Percentiles rank a stretch among this genome's conserved stretches.
Evolutionary conservation across 768 basidiomycete genomes (phyloP).

Genomic region (Hygrocybe coccinea): DNA sequence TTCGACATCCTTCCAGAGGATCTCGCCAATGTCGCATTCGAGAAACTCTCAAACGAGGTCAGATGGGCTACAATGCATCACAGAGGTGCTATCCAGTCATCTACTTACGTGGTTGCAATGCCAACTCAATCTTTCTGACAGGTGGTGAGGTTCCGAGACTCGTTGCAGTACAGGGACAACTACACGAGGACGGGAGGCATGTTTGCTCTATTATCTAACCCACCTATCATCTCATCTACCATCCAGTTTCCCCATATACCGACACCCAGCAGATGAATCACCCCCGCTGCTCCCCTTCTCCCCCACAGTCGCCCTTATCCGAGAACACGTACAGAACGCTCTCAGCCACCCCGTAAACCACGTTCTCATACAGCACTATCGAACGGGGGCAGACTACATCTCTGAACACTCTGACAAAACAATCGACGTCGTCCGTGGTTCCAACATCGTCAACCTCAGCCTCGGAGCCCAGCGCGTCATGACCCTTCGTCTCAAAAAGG

Average conservation of each 20-base stretch:
- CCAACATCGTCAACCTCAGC: constrained; percentile 76
- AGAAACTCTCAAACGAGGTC: constrained; percentile 57
- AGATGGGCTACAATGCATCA: constrained; percentile 72
- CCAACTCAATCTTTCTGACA: constrained; percentile 21
- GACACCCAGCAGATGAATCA: constrained; percentile 77
- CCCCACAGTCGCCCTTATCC: constrained; percentile 62
- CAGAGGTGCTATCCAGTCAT: constrained; percentile 43
- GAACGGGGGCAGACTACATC: constrained; percentile 74
- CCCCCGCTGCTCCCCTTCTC: constrained; percentile 65
- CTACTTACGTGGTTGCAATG: neutral
- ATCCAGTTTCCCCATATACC: constrained; percentile 68
- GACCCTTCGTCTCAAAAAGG: constrained; percentile 41
- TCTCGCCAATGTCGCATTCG: constrained; percentile 53
- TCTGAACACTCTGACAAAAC: constrained; percentile 88
- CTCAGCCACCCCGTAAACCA: constrained; percentile 71
- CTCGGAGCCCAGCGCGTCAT: constrained; percentile 73
- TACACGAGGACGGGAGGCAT: constrained; percentile 49
- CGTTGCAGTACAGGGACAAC: constrained; percentile 57
- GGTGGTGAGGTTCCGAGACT: constrained; percentile 70
- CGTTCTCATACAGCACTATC: constrained; percentile 78
- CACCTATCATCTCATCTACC: neutral
- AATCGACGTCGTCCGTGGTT: constrained; percentile 69
- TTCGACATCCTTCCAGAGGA: constrained; percentile 53
- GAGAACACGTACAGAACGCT: constrained; percentile 53
- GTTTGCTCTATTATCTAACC: neutral